Percentiles rank a stretch among this genome's conserved stretches.
Evolutionary conservation across 2,329 filamentous ascomycete species (phyloP).

Genomic region (Ceratocystiopsis sp.): DNA sequence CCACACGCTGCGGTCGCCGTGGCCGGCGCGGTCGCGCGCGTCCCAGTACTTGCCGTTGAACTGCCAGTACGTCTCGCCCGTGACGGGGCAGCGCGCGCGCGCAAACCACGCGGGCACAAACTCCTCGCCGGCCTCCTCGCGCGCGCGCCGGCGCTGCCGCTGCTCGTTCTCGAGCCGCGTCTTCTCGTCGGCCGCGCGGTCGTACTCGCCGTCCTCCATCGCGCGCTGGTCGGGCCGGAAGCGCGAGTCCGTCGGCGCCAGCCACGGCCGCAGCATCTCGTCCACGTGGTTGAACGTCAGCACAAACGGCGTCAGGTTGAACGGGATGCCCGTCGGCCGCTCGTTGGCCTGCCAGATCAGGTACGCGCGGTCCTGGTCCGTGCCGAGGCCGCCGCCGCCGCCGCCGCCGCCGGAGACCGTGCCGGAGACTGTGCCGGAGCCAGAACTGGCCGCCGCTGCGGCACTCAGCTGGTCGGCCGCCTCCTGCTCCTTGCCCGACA

Average conservation of each 20-base stretch:
- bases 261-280: conserved; percentile 55
- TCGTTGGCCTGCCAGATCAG: conserved; percentile 82
- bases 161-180: conserved; percentile 87
- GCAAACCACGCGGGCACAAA: conserved; percentile 77
- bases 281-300: conserved; percentile 86
- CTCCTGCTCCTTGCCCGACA: conserved; percentile 15
- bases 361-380: conserved; percentile 58
- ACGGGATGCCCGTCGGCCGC: conserved; percentile 71
- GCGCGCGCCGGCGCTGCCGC: conserved; percentile 51
- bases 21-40: conserved; percentile 46
- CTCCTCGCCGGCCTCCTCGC: conserved; percentile 65
- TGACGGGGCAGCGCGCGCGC: conserved; percentile 54
- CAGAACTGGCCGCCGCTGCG: too few species aligned
- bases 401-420: neutral
- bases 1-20: conserved; percentile 44
- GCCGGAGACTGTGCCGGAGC: too few species aligned
- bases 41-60: conserved; percentile 85
- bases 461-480: too few species aligned
- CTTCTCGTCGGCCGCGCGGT: conserved; percentile 85
- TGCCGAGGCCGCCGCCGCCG: conserved; percentile 33
- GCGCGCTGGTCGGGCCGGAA: conserved; percentile 85
- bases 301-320: conserved; percentile 94
- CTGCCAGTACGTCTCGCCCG: conserved; percentile 79
- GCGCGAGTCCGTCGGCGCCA: conserved; percentile 89
- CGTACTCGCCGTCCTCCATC: conserved; percentile 98